Evolutionary conservation across 805 yeast genomes (phyloP).

Genomic region (Metschnikowia lunata): DNA sequence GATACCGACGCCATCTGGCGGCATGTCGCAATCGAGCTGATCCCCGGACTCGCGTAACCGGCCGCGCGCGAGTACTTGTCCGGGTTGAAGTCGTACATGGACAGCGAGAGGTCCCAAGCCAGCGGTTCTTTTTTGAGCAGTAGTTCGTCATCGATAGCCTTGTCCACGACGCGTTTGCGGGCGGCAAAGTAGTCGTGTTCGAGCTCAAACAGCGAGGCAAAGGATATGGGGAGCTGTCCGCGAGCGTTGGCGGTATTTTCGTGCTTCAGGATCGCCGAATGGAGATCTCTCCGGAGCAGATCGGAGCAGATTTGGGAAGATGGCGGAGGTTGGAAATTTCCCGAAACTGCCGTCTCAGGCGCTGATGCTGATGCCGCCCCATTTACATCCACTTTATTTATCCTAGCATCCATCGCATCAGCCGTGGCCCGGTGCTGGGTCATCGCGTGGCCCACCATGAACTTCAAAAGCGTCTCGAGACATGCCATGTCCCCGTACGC

Average conservation of each 20-base stretch:
- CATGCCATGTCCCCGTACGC: constrained; percentile 62
- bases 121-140: constrained; percentile 1
- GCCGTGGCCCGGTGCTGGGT: background rate
- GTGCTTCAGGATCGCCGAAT: constrained; percentile 21
- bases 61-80: background rate
- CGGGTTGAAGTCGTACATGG: background rate
- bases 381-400: too few relatives aligned
- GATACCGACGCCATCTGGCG: constrained; percentile 1
- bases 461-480: constrained; percentile 22
- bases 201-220: constrained; percentile 28
- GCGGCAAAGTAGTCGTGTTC: constrained; percentile 20
- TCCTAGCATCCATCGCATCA: background rate
- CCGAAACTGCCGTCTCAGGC: background rate
- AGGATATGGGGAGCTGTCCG: constrained; percentile 48
- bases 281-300: constrained; percentile 18
- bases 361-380: too few relatives aligned
- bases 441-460: constrained; percentile 1
- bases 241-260: constrained; percentile 41
- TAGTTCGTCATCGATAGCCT: constrained; percentile 7
- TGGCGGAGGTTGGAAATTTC: background rate
- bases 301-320: constrained; percentile 35
- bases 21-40: constrained; percentile 1
- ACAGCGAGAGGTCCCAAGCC: constrained; percentile 5
- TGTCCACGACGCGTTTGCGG: constrained; percentile 9
- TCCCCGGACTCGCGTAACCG: constrained; percentile 1